Percentiles rank a stretch among this genome's conserved stretches.
Conservation (phyloP, 2,329 filamentous ascomycete species). For the Fusarium illudens region DNA sequence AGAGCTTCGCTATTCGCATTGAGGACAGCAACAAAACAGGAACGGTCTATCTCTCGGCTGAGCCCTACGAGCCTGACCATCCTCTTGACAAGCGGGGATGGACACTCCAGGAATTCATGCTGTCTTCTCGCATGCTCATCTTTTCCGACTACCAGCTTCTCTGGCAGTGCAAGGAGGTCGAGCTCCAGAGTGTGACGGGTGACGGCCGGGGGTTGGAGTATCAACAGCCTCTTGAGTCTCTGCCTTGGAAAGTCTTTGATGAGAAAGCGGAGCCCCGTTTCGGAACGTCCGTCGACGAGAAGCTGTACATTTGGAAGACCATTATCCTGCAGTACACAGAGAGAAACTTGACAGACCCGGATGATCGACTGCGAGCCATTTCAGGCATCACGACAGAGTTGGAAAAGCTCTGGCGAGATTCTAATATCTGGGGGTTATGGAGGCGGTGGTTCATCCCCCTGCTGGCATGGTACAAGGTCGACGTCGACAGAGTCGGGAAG, state of each 20-base stretch:
- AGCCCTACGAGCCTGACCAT: background rate
- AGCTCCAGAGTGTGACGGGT: conserved; percentile 6
- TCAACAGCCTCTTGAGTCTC: background rate
- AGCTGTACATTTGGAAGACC: background rate
- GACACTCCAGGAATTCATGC: conserved; percentile 29
- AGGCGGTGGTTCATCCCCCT: background rate
- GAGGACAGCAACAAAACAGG: background rate
- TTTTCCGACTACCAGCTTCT: conserved; percentile 26
- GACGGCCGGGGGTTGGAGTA: background rate
- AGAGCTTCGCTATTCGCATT: background rate
- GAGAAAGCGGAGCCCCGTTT: background rate
- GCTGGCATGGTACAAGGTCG: background rate
- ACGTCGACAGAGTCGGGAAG: background rate
- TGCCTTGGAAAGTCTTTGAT: background rate
- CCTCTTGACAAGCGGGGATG: conserved; percentile 23
- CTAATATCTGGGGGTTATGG: background rate
- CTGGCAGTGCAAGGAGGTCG: conserved; percentile 23
- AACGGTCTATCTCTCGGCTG: background rate
- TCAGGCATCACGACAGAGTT: background rate
- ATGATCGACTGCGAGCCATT: background rate
- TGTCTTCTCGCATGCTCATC: conserved; percentile 27
- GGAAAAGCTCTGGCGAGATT: background rate
- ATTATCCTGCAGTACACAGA: background rate
- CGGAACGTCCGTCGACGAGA: background rate
- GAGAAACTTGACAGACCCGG: background rate